A percentile compares a stretch with the other conserved stretches of the same genome.
These are phyloP conservation scores for Moesziomyces antarcticus DNA, from an alignment of 1,284 basidiomycete genomes.

Conservation along the genomic window DNA sequence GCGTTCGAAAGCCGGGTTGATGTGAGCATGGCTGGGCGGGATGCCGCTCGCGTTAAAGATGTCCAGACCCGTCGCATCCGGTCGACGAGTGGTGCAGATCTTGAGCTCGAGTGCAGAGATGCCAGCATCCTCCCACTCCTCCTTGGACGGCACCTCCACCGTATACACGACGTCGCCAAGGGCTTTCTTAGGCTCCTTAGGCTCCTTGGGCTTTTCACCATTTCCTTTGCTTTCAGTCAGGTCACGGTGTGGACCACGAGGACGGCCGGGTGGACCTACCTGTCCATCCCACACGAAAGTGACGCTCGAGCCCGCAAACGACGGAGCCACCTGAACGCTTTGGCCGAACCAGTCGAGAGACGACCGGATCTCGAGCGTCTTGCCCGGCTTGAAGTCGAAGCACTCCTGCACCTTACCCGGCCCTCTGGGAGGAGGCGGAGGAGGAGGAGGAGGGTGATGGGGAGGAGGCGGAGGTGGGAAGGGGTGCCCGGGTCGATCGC, in stretches of 20 bases:
- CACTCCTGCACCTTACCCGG: constrained; percentile 19
- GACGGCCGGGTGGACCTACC: constrained; percentile 22
- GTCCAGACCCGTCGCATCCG: constrained; percentile 17
- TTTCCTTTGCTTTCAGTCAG: background rate
- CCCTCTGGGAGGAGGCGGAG: constrained; percentile 5
- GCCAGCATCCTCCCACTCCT: constrained; percentile 15
- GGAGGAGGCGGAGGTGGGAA: constrained; percentile 2
- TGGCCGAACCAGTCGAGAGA: constrained; percentile 21
- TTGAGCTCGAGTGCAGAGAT: constrained; percentile 14
- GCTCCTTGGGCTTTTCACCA: background rate
- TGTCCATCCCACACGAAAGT: constrained; percentile 33
- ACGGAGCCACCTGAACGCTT: constrained; percentile 26
- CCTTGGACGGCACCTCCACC: constrained; percentile 15
- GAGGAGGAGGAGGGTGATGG: constrained; percentile 5
- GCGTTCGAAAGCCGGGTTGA: constrained; percentile 15
- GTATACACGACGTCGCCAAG: constrained; percentile 15
- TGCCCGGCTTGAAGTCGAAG: constrained; percentile 20
- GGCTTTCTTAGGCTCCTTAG: constrained; percentile 5
- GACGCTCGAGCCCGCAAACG: constrained; percentile 31
- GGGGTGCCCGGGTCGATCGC: constrained; percentile 7
- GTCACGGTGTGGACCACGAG: constrained; percentile 12
- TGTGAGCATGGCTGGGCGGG: constrained; percentile 26
- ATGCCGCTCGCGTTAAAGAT: constrained; percentile 33
- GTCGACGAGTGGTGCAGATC: constrained; percentile 18
- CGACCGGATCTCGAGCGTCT: constrained; percentile 13